Evolutionary conservation across 495 filamentous ascomycete genomes (phyloP), one percentile per base, ranked within the genome.

Genomic region (Neurospora pannonica): DNA sequence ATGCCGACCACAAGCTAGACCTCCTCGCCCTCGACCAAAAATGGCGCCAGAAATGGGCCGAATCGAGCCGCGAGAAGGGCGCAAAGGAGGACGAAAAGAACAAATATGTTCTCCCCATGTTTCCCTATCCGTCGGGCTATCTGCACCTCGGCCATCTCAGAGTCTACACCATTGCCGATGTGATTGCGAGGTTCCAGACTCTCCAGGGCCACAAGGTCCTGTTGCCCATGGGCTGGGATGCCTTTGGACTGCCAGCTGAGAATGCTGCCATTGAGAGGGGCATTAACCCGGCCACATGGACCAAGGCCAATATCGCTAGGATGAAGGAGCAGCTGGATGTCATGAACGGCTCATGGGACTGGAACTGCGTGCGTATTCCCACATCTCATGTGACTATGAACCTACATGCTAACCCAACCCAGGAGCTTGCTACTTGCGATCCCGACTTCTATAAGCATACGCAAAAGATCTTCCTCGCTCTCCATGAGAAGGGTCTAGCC

Each of bases 221-320:
- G 31, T 88, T 96, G 71, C 94, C 94, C 37, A 97, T 97, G 89
- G 94, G 93, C 4, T 97, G 94, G 94, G 94, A 97, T 86, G 93
- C 93, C 24, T 97, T 97, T 80, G 94, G 94, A 4, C 84, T 97
- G 54, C 94, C 94, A 10, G 94, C 94, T 42, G 94, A 97, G 83
- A 97, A 97, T 83, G 94, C 94, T 21, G 94, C 94, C n/a, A 95
- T 97, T 74, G 93, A 97, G 83, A 84, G 91, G 71, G 92, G 93
- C 42, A 85, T 95, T 74, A 88, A 93, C 81, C 93, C 94, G 8
- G 91, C 88, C 15, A 84, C 83, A 0, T 97, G 94, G 94, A 97
- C 94, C 24, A 86, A 85, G 77, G 79, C 86, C 70, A 97, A 97
- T 80, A 97, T 97, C 71, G 82, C 83, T 13, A 88, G 85, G 74